Base-by-base conservation (phyloP, 1,284 basidiomycete genomes). In the Boletellus deceptivus region DNA sequence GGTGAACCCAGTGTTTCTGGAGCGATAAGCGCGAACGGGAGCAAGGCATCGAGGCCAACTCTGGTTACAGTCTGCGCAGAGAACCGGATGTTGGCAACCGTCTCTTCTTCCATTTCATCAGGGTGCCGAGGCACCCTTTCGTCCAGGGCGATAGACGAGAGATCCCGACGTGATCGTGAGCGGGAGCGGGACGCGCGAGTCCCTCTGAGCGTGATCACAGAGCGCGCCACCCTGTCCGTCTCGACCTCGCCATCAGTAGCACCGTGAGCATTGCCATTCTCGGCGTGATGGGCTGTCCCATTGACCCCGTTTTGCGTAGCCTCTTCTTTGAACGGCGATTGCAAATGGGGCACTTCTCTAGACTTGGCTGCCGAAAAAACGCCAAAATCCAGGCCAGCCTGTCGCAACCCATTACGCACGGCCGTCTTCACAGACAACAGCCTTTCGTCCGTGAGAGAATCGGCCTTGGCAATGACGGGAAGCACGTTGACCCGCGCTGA, bases 1-100 rank as follows among this genome's bases (percentile, higher is more conserved):
- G 63, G 56, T 46, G 73, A 70, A 43, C 62, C 70, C 38, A 65
- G 72, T 33, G 67, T 61, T 69, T 91, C 86, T 2, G 89, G 89
- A 27, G 84, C 76, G 61, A 91, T 86, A 44, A 92, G 68, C 9
- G 86, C 87, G 60, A 91, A 91, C 2, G 89, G 89, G 55, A 91
- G 73, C 38, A 82, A 64, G 6, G 71, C 66, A 35, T 68, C 71
- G 47, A 89, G 68, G 60, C 83, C 78, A 11, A 71, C 72, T 61
- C 79, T 82, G 14, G 82, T 75, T 13, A 89, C 72, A 46, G 77
- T 72, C 49, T 79, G 75, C 8, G 87, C 86, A 14, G 86, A 89
- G 70, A 89, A 89, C 31, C 88, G 83, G 46, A 88, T 75, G 57
- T 82, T 85, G 24, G 88, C 84, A 20, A 89, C 70, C 57, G 82